A percentile compares a stretch with the other conserved stretches of the same genome.
Evolutionary conservation across 495 filamentous ascomycete genomes (phyloP).

Genomic region (Neurospora sp.): DNA sequence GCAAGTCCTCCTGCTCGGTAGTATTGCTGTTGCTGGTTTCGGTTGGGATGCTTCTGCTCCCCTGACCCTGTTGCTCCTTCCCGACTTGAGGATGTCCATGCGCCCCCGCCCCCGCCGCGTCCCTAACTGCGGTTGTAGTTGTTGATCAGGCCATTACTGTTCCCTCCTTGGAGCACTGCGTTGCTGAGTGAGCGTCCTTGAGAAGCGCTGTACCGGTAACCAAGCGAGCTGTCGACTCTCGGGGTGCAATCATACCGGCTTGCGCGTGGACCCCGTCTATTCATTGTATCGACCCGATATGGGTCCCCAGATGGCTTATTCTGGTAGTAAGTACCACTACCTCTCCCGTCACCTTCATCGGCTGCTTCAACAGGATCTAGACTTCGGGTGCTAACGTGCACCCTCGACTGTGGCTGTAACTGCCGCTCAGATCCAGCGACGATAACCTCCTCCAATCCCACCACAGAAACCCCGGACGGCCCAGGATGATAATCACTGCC

Average conservation of each 20-base stretch:
- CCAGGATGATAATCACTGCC: background rate
- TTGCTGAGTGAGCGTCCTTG: background rate
- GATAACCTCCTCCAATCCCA: background rate
- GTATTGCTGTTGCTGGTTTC: background rate
- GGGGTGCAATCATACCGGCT: background rate
- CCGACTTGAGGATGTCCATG: background rate
- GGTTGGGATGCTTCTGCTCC: background rate
- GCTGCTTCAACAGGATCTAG: background rate
- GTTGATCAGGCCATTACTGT: background rate
- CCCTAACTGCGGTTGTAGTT: conserved; percentile 1
- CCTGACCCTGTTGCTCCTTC: background rate
- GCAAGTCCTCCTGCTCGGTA: background rate
- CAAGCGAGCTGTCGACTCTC: background rate
- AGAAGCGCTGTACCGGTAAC: background rate
- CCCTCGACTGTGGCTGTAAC: background rate
- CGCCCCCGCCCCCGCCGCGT: background rate
- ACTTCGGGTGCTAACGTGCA: background rate
- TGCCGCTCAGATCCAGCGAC: background rate
- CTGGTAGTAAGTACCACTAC: background rate
- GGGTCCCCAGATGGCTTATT: background rate
- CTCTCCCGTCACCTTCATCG: background rate
- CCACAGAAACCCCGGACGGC: background rate
- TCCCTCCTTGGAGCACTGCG: background rate
- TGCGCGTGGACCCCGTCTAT: background rate
- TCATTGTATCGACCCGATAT: background rate